Evolutionary conservation across 2,329 filamentous ascomycete genomes (phyloP).

Genomic region (Hymenoscyphus infarciens): DNA sequence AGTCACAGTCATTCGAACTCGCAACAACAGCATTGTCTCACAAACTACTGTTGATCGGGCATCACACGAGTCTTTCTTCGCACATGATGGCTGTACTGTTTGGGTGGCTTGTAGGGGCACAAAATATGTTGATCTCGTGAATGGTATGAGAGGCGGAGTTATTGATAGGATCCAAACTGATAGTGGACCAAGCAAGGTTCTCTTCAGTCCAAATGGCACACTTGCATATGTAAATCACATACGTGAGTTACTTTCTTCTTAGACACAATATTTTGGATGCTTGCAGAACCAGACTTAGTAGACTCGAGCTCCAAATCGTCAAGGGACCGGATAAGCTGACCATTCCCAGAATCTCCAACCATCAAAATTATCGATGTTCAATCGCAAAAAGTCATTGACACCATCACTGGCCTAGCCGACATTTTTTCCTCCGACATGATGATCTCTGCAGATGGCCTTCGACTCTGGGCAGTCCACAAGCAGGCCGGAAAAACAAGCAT

Average conservation of each 20-base stretch:
- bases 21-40: constrained; percentile 10
- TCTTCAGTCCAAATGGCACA: constrained; percentile 12
- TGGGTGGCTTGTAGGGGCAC: constrained; percentile 13
- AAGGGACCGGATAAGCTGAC: background rate
- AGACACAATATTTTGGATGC: too few species aligned
- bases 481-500: constrained; percentile 8
- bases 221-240: constrained; percentile 12
- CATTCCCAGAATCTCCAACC: background rate
- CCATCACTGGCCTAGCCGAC: constrained; percentile 5
- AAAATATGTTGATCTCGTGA: constrained; percentile 9
- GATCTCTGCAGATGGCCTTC: constrained; percentile 11
- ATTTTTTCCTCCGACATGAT: constrained; percentile 13
- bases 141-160: constrained; percentile 6
- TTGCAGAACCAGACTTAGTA: background rate
- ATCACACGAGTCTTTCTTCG: constrained; percentile 11
- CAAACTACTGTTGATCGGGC: constrained; percentile 11
- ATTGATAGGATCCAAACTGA: constrained; percentile 5
- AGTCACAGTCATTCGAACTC: constrained; percentile 9
- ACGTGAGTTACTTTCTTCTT: background rate
- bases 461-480: constrained; percentile 12
- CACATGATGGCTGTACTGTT: constrained; percentile 6
- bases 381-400: background rate
- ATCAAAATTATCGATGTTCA: constrained; percentile 10
- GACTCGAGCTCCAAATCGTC: background rate
- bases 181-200: constrained; percentile 10